Conservation (phyloP, 2,329 filamentous ascomycete species). For the Dactylonectria estremocensis region DNA sequence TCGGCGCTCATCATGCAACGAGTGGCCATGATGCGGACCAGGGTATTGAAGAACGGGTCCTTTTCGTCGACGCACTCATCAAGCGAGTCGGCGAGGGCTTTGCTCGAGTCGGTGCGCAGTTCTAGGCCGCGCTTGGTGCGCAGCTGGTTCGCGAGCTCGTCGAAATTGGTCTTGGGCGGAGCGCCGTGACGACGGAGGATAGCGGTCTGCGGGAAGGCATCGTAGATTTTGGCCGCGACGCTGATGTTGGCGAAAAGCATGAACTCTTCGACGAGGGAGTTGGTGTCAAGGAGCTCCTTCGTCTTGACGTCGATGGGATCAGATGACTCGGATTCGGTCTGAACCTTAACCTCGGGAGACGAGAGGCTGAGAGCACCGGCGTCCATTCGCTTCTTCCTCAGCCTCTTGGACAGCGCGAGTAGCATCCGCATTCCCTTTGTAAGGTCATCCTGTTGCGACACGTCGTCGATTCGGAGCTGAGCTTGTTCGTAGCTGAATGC, state of each 20-base stretch:
- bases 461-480: slow-evolving; percentile 93
- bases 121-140: slow-evolving; percentile 88
- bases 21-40: slow-evolving; percentile 96
- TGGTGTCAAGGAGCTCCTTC: slow-evolving; percentile 93
- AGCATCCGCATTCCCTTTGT: slow-evolving; percentile 91
- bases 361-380: slow-evolving; percentile 95
- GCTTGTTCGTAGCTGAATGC: slow-evolving; percentile 99
- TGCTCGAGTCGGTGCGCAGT: slow-evolving; percentile 87
- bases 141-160: slow-evolving; percentile 92
- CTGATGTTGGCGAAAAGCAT: slow-evolving; percentile 99
- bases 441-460: slow-evolving; percentile 88
- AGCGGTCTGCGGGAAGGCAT: slow-evolving; percentile 94
- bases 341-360: slow-evolving; percentile 97
- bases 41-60: slow-evolving; percentile 98
- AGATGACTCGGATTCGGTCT: slow-evolving; percentile 94
- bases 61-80: slow-evolving; percentile 84
- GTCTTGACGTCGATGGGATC: slow-evolving; percentile 97
- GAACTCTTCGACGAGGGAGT: slow-evolving; percentile 98
- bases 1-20: slow-evolving; percentile 99
- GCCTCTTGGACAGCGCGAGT: slow-evolving; percentile 89
- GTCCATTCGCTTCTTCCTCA: slow-evolving; percentile 96
- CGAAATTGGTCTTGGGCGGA: slow-evolving; percentile 96
- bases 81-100: slow-evolving; percentile 93
- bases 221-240: slow-evolving; percentile 91
- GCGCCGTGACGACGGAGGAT: slow-evolving; percentile 92